Conservation (phyloP, 441 rosid species). For the Theobroma grandiflorum region DNA sequence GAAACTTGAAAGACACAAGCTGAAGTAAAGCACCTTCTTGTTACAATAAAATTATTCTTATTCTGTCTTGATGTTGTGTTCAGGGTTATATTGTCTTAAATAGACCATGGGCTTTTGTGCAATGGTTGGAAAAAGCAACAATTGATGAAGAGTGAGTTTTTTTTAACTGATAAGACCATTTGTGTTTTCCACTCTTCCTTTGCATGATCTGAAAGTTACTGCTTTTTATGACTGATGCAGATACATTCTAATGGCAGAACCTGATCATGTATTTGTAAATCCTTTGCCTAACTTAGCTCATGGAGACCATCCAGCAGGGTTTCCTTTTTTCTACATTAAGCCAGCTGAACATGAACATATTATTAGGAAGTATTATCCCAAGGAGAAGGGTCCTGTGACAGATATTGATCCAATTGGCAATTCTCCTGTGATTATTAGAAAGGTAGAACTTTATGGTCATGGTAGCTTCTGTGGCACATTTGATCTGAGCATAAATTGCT, state of each 20-base stretch:
- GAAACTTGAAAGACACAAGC: neutral
- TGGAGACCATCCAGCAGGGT: slow-evolving; percentile 68
- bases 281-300: slow-evolving; percentile 80
- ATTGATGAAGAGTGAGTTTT: slow-evolving; percentile 47
- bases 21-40: neutral
- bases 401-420: slow-evolving; percentile 81
- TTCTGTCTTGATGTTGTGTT: slow-evolving; percentile 22
- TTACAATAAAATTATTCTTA: slow-evolving; percentile 6
- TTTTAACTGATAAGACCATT: neutral
- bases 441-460: slow-evolving; percentile 45
- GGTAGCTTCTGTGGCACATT: slow-evolving; percentile 10
- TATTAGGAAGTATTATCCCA: slow-evolving; percentile 72
- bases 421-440: slow-evolving; percentile 76
- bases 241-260: slow-evolving; percentile 85
- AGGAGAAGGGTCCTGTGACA: slow-evolving; percentile 71
- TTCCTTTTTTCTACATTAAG: slow-evolving; percentile 78
- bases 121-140: slow-evolving; percentile 78
- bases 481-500: slow-evolving; percentile 8
- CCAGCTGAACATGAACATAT: slow-evolving; percentile 57
- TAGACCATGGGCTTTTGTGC: slow-evolving; percentile 90
- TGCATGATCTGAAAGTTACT: slow-evolving; percentile 30
- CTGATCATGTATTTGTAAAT: slow-evolving; percentile 74
- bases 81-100: slow-evolving; percentile 83
- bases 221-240: slow-evolving; percentile 49
- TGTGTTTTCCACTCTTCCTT: slow-evolving; percentile 13